Base-by-base conservation (phyloP, 352 stramenopile genomes). In the Pythium aristosporum region DNA sequence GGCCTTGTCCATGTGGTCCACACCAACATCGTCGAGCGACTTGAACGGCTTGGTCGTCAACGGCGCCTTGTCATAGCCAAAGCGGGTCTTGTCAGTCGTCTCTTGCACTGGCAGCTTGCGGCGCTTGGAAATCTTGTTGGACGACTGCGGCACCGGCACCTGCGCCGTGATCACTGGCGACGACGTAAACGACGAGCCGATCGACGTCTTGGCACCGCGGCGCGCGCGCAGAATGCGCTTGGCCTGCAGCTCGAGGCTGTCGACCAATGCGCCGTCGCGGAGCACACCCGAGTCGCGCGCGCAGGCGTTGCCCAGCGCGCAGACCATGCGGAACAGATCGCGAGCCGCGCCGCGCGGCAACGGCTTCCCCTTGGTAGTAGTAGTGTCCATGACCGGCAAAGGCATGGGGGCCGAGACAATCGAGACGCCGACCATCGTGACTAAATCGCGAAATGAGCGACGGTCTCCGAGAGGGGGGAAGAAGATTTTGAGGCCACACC, bases 251-350 rank as follows among this genome's bases (percentile, higher is more conserved):
- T 92, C 83, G 36, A 92, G 61, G 32, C 60, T 55, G 65, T 92
- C 83, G 62, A 92, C 81, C 20, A 92, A 74, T 62, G 77, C 70
- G 28, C 67, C 62, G 61, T 92, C 83, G 59, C 87, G 85, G 16
- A 92, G 76, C 62, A 90, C 77, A 32, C 89, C 89, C 25, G 49
- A 39, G 69, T 92, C 81, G 25, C 68, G 57, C 54, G 74, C 71
- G 50, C 83, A 92, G 21, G 83, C 83, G 57, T 55, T 64, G 62
- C 80, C 90, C 20, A 92, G 75, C 39, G 77, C 73, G 20, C 68
- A 72, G 59, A 92, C 79, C 18, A 90, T 60, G 48, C 61, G 61
- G 39, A 57, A 65, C 28, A 73, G 61, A 43, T 73, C 67, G 25
- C 60, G 58, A 21, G 46, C 39, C 25, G 23, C 49, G 15, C 43